Evolutionary conservation across 1,284 basidiomycete genomes (phyloP).

Genomic region (Sanghuangporus weigelae): DNA sequence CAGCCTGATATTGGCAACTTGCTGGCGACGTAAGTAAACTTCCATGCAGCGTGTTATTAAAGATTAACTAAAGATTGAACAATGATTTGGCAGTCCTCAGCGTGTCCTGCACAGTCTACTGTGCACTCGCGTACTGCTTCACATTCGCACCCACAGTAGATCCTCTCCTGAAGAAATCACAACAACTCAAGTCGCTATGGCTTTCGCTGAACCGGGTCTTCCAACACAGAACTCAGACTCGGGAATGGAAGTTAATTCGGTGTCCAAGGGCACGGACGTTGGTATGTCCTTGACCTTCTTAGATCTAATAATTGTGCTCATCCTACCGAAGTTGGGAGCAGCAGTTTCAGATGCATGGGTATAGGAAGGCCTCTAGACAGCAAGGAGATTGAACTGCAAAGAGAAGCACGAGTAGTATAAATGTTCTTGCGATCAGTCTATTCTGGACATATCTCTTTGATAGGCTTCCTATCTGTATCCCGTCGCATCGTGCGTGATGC

Average conservation of each 20-base stretch:
- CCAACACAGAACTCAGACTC: background rate
- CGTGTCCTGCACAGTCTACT: constrained; percentile 40
- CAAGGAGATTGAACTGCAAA: too few relatives aligned
- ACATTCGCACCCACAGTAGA: constrained; percentile 27
- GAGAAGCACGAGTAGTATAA: too few relatives aligned
- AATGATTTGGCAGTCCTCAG: constrained; percentile 29
- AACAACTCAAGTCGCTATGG: background rate
- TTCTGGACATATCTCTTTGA: too few relatives aligned
- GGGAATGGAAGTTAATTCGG: background rate
- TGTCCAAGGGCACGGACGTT: background rate
- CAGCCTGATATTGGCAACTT: constrained; percentile 29
- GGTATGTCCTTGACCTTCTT: too few relatives aligned
- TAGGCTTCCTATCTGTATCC: too few relatives aligned
- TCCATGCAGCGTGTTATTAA: background rate
- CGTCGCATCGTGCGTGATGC: too few relatives aligned
- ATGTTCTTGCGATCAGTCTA: too few relatives aligned
- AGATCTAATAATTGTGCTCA: too few relatives aligned
- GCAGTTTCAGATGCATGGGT: too few relatives aligned
- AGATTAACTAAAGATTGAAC: too few relatives aligned
- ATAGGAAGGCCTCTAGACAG: too few relatives aligned
- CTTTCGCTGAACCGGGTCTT: background rate
- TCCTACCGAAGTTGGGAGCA: too few relatives aligned
- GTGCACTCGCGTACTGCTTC: constrained; percentile 36
- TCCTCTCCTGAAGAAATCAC: background rate
- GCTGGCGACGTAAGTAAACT: constrained; percentile 32